Percentiles rank a stretch among this genome's conserved stretches.
These are phyloP conservation scores for Phytophthora fragariaefolia DNA, from an alignment of 352 stramenopile species.

Conservation along the genomic window DNA sequence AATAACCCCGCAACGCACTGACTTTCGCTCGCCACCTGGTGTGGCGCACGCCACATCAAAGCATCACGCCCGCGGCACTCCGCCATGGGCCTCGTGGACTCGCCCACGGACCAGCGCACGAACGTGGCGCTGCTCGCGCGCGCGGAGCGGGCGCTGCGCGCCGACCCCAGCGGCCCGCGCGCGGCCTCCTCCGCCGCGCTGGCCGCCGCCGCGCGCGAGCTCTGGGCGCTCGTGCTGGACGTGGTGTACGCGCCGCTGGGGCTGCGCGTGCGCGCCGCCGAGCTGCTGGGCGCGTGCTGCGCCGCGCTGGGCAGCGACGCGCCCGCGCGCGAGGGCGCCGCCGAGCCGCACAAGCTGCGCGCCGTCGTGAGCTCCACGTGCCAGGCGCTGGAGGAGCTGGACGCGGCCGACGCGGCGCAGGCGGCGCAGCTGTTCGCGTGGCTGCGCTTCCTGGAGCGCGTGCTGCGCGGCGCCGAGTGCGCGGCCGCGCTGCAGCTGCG, in stretches of 20 bases:
- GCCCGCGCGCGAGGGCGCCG: slow-evolving; percentile 10
- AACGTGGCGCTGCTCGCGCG: slow-evolving; percentile 51
- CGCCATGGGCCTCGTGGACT: slow-evolving; percentile 55
- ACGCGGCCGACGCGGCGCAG: slow-evolving; percentile 47
- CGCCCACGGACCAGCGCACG: slow-evolving; percentile 58
- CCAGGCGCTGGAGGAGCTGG: slow-evolving; percentile 66
- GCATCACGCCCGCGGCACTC: too few species aligned
- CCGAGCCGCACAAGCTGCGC: slow-evolving; percentile 56
- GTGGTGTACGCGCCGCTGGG: slow-evolving; percentile 73
- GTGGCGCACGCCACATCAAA: too few species aligned
- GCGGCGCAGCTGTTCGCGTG: slow-evolving; percentile 62
- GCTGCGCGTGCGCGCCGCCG: slow-evolving; percentile 64
- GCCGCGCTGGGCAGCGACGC: slow-evolving; percentile 23
- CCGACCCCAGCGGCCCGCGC: not conserved
- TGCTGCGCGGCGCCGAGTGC: slow-evolving; percentile 55
- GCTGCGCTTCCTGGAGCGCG: slow-evolving; percentile 66
- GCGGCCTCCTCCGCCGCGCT: slow-evolving; percentile 10
- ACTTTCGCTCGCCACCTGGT: too few species aligned
- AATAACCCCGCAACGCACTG: too few species aligned
- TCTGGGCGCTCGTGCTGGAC: slow-evolving; percentile 73
- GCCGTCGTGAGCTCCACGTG: slow-evolving; percentile 78
- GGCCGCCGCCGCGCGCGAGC: slow-evolving; percentile 42
- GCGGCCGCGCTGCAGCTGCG: slow-evolving; percentile 41
- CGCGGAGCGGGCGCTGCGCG: slow-evolving; percentile 51
- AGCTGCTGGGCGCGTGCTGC: slow-evolving; percentile 61